Evolutionary conservation across 208 protist genomes (phyloP), one percentile per base, ranked within the genome.

Genomic region (Leishmania martiniquensis): DNA sequence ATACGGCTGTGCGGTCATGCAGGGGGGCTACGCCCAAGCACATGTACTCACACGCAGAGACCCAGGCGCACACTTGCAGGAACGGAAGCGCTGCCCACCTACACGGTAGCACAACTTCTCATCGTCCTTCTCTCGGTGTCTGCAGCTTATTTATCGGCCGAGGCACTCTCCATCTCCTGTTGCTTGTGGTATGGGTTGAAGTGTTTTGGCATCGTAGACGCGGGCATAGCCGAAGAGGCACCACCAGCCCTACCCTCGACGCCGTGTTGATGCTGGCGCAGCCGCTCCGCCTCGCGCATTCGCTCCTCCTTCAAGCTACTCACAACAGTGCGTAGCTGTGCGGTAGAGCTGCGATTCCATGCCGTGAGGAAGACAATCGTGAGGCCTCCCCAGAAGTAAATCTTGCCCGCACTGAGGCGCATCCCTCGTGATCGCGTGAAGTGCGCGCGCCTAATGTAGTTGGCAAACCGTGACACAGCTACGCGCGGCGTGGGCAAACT

Each of bases 341-440:
- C 71, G 9, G 91, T 91, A 9, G 89, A 93, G 37, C 80, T 60
- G 15, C 89, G 89, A 72, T 95, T 95, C 91, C 91, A 95, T 37
- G 84, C 75, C 1, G 87, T 93, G 49, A 95, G 79, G 1, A 80
- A 75, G 54, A 87, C 42, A 68, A 95, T 84, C 39, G 86, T 83
- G 39, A 86, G 39, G 9, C 76, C 81, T 42, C 87, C 86, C 77
- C 87, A 91, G 49, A 89, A 91, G 77, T 95, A 95, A 77, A 95
- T 95, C 68, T 95, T 95, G 10, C 91, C 91, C 55, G 91, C 85
- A 7, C 86, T 86, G 59, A 95, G 83, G 34, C 91, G 89, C 91
- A 95, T 95, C 29, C 49, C 34, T 69, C 34, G 47, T 12, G 63
- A 49, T 75, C 0, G 22, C 3, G 12, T 25, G 15, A 12, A 55